Evolutionary conservation across 1,139 yeast species (phyloP).

Genomic region (Lodderomyces jiufengensis): DNA sequence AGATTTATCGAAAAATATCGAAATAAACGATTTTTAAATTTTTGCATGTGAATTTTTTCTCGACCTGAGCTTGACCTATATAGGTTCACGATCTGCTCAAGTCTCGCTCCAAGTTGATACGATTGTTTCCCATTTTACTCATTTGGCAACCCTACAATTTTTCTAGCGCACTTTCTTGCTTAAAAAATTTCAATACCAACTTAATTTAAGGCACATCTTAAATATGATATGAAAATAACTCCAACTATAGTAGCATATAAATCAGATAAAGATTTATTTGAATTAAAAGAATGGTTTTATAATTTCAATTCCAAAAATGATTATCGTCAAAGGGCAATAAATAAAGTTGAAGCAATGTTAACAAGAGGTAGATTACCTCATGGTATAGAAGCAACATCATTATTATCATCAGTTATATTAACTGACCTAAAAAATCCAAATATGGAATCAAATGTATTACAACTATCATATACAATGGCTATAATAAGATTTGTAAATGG

Average conservation of each 20-base stretch:
- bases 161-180: too few relatives aligned
- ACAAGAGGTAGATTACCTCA: slow-evolving; percentile 46
- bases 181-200: too few relatives aligned
- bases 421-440: slow-evolving; percentile 17
- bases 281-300: slow-evolving; percentile 59
- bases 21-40: too few relatives aligned
- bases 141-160: too few relatives aligned
- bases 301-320: slow-evolving; percentile 27
- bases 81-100: too few relatives aligned
- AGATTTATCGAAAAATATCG: too few relatives aligned
- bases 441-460: slow-evolving; percentile 27
- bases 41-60: too few relatives aligned
- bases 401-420: slow-evolving; percentile 52
- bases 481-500: slow-evolving; percentile 90
- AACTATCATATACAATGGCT: slow-evolving; percentile 70
- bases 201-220: too few relatives aligned
- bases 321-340: slow-evolving; percentile 30
- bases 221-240: slow-evolving; percentile 11
- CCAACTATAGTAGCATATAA: slow-evolving; percentile 60
- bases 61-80: too few relatives aligned
- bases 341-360: slow-evolving; percentile 42
- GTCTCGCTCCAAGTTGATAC: too few relatives aligned
- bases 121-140: too few relatives aligned
- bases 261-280: slow-evolving; percentile 45
- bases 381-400: slow-evolving; percentile 54